phyloP scores from a whole-genome alignment of 208 protist species.

The Trypanosoma scelopori region DNA sequence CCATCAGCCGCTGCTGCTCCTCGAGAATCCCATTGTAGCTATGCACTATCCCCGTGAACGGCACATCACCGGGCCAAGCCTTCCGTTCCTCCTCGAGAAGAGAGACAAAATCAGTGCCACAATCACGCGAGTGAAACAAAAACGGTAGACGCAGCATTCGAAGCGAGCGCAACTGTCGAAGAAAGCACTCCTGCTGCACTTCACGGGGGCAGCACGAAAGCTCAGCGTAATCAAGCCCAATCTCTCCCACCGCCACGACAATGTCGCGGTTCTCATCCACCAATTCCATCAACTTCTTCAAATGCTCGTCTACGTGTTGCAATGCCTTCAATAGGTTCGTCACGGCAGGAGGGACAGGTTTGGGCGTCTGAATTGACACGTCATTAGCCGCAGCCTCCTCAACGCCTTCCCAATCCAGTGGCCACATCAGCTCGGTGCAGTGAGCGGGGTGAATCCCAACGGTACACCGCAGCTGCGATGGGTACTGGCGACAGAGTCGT shows the following conservation, averaged over 20 bases:
- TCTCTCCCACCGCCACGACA: conserved; percentile 86
- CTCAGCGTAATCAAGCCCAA: conserved; percentile 93
- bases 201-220: conserved; percentile 69
- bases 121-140: conserved; percentile 92
- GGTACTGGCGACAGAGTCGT: conserved; percentile 65
- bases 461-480: conserved; percentile 62
- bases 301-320: conserved; percentile 35
- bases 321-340: background rate
- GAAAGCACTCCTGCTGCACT: conserved; percentile 74
- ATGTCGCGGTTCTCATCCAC: conserved; percentile 74
- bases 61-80: conserved; percentile 15
- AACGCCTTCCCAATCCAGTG: conserved; percentile 40
- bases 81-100: conserved; percentile 42
- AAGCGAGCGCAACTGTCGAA: conserved; percentile 56
- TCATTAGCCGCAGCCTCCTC: conserved; percentile 31
- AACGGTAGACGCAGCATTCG: conserved; percentile 68
- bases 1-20: conserved; percentile 72
- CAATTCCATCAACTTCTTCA: conserved; percentile 58
- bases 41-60: conserved; percentile 88
- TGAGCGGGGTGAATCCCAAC: conserved; percentile 88
- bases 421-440: conserved; percentile 59
- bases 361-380: conserved; percentile 30
- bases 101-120: conserved; percentile 79
- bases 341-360: conserved; percentile 3
- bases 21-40: conserved; percentile 92